Conservation (phyloP, 108 stramenopile species). For the Aureococcus anophagefferens region DNA sequence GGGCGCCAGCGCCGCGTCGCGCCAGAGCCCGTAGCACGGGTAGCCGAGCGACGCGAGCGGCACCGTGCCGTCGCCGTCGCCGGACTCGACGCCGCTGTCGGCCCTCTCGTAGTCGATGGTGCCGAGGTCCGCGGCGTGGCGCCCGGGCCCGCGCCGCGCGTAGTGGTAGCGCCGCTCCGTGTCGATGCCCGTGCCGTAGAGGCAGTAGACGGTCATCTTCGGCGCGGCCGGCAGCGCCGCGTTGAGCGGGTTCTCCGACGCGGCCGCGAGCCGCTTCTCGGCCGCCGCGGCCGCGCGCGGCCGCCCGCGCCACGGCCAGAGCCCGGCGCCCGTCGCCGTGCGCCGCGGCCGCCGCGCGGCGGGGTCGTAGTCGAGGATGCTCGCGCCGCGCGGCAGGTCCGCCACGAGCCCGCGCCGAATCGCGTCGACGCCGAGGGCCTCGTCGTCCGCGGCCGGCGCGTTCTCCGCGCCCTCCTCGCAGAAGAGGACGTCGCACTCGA, state of each 20-base stretch:
- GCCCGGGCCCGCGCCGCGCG: neutral
- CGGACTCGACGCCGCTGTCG: constrained; percentile 45
- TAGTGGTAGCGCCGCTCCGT: constrained; percentile 23
- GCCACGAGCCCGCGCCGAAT: neutral
- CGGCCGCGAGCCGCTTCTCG: neutral
- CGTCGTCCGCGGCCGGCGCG: too few relatives aligned
- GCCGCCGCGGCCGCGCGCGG: neutral
- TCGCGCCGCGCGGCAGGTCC: neutral
- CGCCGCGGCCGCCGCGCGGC: neutral
- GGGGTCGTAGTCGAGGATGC: neutral
- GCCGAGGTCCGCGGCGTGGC: neutral
- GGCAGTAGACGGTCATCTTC: constrained; percentile 66
- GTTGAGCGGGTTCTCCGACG: constrained; percentile 60
- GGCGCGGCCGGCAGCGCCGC: constrained; percentile 70
- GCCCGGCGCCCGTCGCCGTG: neutral
- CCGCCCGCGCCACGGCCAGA: neutral
- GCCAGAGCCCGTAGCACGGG: constrained; percentile 66
- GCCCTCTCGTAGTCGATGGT: neutral
- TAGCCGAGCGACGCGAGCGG: constrained; percentile 72
- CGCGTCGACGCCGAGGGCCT: neutral
- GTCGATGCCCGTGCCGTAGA: constrained; percentile 67
- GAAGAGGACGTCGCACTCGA: too few relatives aligned
- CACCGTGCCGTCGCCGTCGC: constrained; percentile 71
- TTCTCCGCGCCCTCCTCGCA: too few relatives aligned
- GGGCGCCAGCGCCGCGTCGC: constrained; percentile 20